Conservation (phyloP, 768 basidiomycete genomes). For the Amanita phalloides region DNA sequence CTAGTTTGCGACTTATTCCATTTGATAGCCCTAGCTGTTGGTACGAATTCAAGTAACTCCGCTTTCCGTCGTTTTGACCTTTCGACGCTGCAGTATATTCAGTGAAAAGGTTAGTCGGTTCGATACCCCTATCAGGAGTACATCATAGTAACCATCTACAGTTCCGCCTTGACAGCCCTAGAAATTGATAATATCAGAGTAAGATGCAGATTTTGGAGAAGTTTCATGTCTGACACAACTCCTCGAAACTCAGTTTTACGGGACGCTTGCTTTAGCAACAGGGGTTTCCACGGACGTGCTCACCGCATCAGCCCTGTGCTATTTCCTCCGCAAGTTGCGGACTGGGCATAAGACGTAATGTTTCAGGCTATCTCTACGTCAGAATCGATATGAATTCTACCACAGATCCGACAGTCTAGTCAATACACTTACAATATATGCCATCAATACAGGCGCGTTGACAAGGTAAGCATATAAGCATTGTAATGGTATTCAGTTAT, state of each 20-base stretch:
- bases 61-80: background rate
- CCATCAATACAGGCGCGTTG: constrained; percentile 49
- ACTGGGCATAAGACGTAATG: constrained; percentile 33
- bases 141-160: constrained; percentile 15
- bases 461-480: constrained; percentile 32
- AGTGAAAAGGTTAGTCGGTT: constrained; percentile 26
- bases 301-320: constrained; percentile 41
- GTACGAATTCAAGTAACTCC: constrained; percentile 16
- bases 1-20: background rate
- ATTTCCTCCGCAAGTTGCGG: constrained; percentile 41
- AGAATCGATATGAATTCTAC: background rate
- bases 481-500: background rate
- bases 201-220: background rate
- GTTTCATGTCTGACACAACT: background rate
- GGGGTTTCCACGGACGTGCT: constrained; percentile 40
- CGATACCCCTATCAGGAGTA: background rate
- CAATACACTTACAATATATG: constrained; percentile 44
- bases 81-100: constrained; percentile 26
- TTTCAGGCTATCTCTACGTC: background rate
- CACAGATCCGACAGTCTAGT: constrained; percentile 46
- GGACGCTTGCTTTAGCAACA: constrained; percentile 34
- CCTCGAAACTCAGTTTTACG: constrained; percentile 25
- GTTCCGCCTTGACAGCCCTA: background rate
- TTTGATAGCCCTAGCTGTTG: constrained; percentile 21
- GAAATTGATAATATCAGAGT: background rate